Evolutionary conservation across 169 alveolate genomes (phyloP).

Genomic region (Eimeria necatrix): DNA sequence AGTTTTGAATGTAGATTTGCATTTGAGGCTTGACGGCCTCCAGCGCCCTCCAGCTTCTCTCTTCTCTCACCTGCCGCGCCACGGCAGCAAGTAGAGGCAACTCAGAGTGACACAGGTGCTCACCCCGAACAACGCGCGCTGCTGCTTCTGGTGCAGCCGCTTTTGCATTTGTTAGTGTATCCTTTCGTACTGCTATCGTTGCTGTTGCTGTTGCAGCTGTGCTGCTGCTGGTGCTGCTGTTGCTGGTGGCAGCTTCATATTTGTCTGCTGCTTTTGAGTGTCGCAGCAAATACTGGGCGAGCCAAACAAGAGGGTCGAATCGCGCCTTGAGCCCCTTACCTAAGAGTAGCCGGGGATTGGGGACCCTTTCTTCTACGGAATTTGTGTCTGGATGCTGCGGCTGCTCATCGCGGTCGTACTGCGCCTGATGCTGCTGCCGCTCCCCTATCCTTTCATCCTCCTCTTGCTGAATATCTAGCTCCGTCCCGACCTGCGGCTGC

Average conservation of each 20-base stretch:
- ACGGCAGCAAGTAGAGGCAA: not conserved
- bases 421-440: not conserved
- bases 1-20: not conserved
- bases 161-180: too few species aligned
- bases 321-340: constrained; percentile 38
- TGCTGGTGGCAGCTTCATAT: not conserved
- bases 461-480: too few species aligned
- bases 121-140: not conserved
- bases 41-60: constrained; percentile 45
- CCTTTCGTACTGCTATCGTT: not conserved
- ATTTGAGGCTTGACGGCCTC: constrained; percentile 35
- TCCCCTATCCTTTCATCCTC: not conserved
- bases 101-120: not conserved
- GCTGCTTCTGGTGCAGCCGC: constrained; percentile 5
- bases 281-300: constrained; percentile 51
- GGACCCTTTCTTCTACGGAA: not conserved
- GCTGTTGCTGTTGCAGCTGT: constrained; percentile 8
- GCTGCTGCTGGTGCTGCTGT: not conserved
- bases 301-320: constrained; percentile 64
- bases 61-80: not conserved
- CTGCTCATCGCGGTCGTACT: not conserved
- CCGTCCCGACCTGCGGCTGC: too few species aligned
- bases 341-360: not conserved
- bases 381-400: not conserved
- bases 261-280: constrained; percentile 52